Base-by-base conservation (phyloP, 495 filamentous ascomycete genomes). In the Penicillium bialowiezense region DNA sequence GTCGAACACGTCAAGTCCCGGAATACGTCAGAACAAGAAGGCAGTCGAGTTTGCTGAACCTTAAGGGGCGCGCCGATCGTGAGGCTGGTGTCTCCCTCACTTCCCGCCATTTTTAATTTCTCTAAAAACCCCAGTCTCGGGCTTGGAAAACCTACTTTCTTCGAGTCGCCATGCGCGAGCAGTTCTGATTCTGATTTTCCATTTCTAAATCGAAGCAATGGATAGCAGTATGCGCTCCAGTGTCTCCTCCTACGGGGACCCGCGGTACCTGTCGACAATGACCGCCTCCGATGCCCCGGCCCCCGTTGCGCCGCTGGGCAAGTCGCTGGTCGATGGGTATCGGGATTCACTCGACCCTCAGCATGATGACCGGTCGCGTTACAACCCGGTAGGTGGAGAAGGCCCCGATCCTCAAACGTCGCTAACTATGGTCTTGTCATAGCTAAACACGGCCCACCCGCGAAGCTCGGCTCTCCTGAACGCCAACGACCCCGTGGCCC, bases 401-500 rank as follows among this genome's bases (percentile, higher is more conserved):
- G 12, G 19, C 39, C n/a, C 37, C 9, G 23, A 23, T 24, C 12
- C 26, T 28, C 12, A 33, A 21, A 35, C 29, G 37, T 50, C 10
- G 39, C 51, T 68, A 36, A 70, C 57, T 12, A 37, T 14, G 17
- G 9, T 43, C 24, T 15, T 31, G 20, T 23, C 20, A 46, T 51
- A 73, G 69, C 47, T 68, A 17, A 71, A 68, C 40, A 46, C 63
- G 21, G 36, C 50, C 31, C 65, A 68, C 38, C 65, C 64, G 15
- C 65, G 63, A 32, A 76, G 64, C 51, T 75, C 76, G 6, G 67
- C 64, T 15, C 62, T 70, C 10, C 63, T 76, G 19, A 72, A 78
- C 50, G 54, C 68, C 41, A 71, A 69, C 48, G 83, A 87, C 56
- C 79, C 78, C 8, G 78, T 87, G 17, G 72, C 76, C 8, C 80